Percentiles rank a stretch among this genome's conserved stretches.
Evolutionary conservation across 768 basidiomycete species (phyloP).

Genomic region (Naematelia encephala): DNA sequence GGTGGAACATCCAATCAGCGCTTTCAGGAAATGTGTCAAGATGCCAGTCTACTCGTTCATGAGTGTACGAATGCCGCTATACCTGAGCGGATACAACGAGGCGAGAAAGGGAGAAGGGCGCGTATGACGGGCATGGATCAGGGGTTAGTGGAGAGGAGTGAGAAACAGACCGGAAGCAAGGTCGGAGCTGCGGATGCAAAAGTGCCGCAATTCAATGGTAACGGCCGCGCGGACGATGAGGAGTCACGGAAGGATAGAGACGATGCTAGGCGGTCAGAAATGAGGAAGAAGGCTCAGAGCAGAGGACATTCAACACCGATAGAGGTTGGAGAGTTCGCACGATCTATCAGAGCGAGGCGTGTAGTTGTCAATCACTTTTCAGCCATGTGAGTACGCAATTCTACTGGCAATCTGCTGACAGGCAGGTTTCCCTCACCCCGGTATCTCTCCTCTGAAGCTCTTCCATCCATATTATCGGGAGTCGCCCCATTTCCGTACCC

Average conservation of each 20-base stretch:
- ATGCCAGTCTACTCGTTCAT: constrained; percentile 47
- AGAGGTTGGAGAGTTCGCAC: constrained; percentile 45
- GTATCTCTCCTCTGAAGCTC: constrained; percentile 35
- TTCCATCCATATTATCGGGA: constrained; percentile 38
- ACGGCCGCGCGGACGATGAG: constrained; percentile 1
- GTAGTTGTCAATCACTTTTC: constrained; percentile 50
- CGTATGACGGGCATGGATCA: constrained; percentile 62
- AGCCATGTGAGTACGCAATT: constrained; percentile 49
- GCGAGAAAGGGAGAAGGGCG: constrained; percentile 59
- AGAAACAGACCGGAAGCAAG: constrained; percentile 14
- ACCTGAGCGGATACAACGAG: constrained; percentile 61
- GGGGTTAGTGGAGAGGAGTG: constrained; percentile 38
- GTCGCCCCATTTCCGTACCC: constrained; percentile 36
- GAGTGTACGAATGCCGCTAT: constrained; percentile 51
- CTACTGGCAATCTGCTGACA: background rate
- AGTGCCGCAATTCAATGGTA: constrained; percentile 5
- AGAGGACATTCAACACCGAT: constrained; percentile 48
- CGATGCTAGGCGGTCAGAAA: constrained; percentile 18
- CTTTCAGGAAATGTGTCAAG: constrained; percentile 35
- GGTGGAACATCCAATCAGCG: constrained; percentile 39
- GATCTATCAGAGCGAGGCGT: constrained; percentile 32
- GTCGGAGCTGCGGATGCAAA: constrained; percentile 7
- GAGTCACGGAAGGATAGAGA: constrained; percentile 21
- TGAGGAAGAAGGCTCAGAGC: constrained; percentile 35
- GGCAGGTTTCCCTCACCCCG: constrained; percentile 45